Evolutionary conservation across 2,329 filamentous ascomycete genomes (phyloP), one percentile per base, ranked within the genome.

Genomic region (Aureobasidium mangrovei): DNA sequence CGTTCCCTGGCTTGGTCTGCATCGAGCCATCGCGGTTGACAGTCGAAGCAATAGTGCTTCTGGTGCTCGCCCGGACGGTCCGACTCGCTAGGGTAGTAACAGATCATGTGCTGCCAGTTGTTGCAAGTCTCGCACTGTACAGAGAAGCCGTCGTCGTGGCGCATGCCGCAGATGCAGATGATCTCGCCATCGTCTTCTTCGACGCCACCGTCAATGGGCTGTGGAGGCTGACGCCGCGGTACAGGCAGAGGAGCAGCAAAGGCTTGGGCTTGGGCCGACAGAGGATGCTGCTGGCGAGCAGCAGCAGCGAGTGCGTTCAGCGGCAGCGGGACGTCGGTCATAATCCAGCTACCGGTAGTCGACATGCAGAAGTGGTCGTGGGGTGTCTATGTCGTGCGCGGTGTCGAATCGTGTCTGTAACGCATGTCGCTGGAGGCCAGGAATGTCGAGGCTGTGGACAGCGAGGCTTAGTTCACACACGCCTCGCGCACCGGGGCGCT

Each of bases 41-140:
- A 98, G 63, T 95, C 89, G 64, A 83, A 82, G 73, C 93, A 98
- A 54, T 85, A 88, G 74, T 98, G 91, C 55, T 87, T 77, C 64
- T 69, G 59, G 38, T 67, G 60, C 26, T 75, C 85, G 71, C 91
- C 72, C 73, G 86, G 46, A 57, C 60, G 44, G 78, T 76, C 87
- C 77, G 69, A 83, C 56, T 69, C 79, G 67, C 82, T 80, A 63
- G 88, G 87, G 69, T 97, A 97, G 73, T 95, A 97, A 73, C 93
- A 98, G 68, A 90, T 85, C 64, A 95, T 95, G 72, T 98, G 93
- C 72, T 98, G 93, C 93, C 93, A 98, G 47, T 90, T 93, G 68
- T 95, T 88, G 77, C 93, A 98, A 56, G 79, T 82, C 69, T 97
- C 93, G 77, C 93, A 98, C 71, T 91, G 89, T 59, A 98, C 94